These are phyloP conservation scores for Wallemia ichthyophaga DNA, from an alignment of 1,284 basidiomycete genomes.

Conservation along the genomic window DNA sequence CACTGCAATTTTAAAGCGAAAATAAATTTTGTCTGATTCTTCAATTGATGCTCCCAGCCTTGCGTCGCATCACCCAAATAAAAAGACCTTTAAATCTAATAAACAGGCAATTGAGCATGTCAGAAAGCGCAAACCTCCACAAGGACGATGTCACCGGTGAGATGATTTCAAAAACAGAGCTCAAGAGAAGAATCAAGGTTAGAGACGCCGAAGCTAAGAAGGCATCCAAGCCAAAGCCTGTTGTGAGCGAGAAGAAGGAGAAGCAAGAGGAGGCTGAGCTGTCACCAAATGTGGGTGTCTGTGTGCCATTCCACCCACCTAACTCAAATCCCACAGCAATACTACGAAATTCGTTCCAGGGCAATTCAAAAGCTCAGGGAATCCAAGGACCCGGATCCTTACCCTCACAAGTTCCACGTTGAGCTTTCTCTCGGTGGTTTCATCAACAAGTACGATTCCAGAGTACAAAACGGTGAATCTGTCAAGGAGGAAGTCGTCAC, in stretches of 20 bases:
- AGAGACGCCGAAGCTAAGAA: conserved; percentile 26
- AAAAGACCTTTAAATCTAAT: conserved; percentile 8
- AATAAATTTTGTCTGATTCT: not conserved
- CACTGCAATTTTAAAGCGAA: not conserved
- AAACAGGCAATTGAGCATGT: conserved; percentile 23
- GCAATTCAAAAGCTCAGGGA: conserved; percentile 62
- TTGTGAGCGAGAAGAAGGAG: conserved; percentile 6
- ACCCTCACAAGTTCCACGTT: conserved; percentile 97
- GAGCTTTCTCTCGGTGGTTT: conserved; percentile 45
- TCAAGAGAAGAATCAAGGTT: conserved; percentile 66
- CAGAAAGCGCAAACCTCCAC: conserved; percentile 16
- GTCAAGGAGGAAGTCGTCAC: conserved; percentile 24
- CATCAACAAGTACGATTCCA: conserved; percentile 40
- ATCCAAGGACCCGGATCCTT: conserved; percentile 65
- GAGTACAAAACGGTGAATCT: conserved; percentile 35
- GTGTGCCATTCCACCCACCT: not conserved
- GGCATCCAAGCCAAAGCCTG: conserved; percentile 4
- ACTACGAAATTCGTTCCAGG: conserved; percentile 71
- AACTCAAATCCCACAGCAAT: conserved; percentile 39
- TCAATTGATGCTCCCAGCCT: not conserved
- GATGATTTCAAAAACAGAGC: conserved; percentile 80
- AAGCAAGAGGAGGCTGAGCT: conserved; percentile 34
- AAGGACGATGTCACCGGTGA: conserved; percentile 66
- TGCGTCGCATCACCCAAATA: not conserved
- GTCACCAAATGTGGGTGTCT: conserved; percentile 34